Evolutionary conservation across 352 stramenopile genomes (phyloP).

Genomic region (Pythium graminicola): DNA sequence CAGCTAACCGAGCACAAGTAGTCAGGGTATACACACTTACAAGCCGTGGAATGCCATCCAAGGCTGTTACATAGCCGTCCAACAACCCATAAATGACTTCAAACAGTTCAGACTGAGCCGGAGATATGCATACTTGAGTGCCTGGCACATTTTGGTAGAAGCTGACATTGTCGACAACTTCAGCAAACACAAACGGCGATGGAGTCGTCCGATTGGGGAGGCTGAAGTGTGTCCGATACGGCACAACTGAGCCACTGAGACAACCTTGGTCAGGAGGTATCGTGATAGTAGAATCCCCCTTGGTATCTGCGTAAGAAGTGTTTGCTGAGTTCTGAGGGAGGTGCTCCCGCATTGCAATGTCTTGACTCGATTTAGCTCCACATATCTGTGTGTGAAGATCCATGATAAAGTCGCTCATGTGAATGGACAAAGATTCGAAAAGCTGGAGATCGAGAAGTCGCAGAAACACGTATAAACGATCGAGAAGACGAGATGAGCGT

Average conservation of each 20-base stretch:
- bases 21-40: conserved; percentile 20
- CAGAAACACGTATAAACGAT: conserved; percentile 53
- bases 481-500: conserved; percentile 25
- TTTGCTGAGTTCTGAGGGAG: too few species aligned
- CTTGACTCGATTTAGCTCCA: too few species aligned
- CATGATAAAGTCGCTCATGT: conserved; percentile 28
- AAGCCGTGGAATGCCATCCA: conserved; percentile 37
- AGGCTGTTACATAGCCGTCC: conserved; percentile 33
- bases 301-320: too few species aligned
- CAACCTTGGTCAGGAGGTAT: too few species aligned
- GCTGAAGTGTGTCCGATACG: conserved; percentile 29
- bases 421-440: conserved; percentile 35
- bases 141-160: neutral
- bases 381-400: conserved; percentile 34
- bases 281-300: neutral
- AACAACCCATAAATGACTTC: conserved; percentile 38
- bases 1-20: too few species aligned
- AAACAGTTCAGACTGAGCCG: conserved; percentile 33
- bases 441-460: conserved; percentile 40
- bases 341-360: too few species aligned
- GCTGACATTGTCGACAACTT: conserved; percentile 13
- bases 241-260: neutral
- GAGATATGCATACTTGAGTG: conserved; percentile 9
- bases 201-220: conserved; percentile 17
- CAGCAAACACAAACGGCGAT: conserved; percentile 16